A percentile compares a stretch with the other conserved stretches of the same genome.
Evolutionary conservation across 2,329 filamentous ascomycete species (phyloP).

Genomic region (Thyridium curvatum): DNA sequence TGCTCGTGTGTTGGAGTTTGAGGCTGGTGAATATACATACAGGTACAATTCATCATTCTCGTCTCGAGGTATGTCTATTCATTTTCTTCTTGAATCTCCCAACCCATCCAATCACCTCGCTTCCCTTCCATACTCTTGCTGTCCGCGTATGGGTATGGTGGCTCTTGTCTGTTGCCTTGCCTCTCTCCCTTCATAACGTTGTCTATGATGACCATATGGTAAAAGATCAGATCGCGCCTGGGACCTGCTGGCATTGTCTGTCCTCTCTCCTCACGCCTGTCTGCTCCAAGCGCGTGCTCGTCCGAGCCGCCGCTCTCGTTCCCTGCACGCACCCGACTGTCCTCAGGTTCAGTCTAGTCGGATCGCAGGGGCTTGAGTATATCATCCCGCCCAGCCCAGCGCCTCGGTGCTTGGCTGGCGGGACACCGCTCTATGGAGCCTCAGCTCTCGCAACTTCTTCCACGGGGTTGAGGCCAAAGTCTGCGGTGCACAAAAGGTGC

Average conservation of each 20-base stretch:
- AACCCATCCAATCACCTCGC: too few species aligned
- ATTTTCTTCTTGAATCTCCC: too few species aligned
- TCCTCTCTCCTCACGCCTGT: slow-evolving; percentile 12
- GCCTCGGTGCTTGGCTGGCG: background rate
- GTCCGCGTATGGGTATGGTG: background rate
- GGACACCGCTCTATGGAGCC: slow-evolving; percentile 46
- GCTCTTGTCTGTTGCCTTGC: slow-evolving; percentile 2
- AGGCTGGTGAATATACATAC: too few species aligned
- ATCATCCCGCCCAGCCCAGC: slow-evolving; percentile 5
- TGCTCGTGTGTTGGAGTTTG: too few species aligned
- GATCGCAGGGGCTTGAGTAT: slow-evolving; percentile 8
- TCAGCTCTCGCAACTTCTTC: slow-evolving; percentile 29
- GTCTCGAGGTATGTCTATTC: too few species aligned
- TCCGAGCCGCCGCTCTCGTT: background rate
- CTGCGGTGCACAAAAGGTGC: slow-evolving; percentile 41
- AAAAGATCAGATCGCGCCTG: slow-evolving; percentile 37
- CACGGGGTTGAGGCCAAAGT: slow-evolving; percentile 51
- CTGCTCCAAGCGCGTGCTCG: slow-evolving; percentile 6
- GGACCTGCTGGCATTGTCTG: slow-evolving; percentile 30
- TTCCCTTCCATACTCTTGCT: background rate
- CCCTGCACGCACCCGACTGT: too few species aligned
- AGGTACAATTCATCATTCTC: too few species aligned
- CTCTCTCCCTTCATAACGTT: slow-evolving; percentile 6
- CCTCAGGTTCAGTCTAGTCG: too few species aligned
- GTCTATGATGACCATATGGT: slow-evolving; percentile 40